Percentiles rank a stretch among this genome's conserved stretches.
Conservation (phyloP, 352 stramenopile species). For the Phytophthora pluvialis region DNA sequence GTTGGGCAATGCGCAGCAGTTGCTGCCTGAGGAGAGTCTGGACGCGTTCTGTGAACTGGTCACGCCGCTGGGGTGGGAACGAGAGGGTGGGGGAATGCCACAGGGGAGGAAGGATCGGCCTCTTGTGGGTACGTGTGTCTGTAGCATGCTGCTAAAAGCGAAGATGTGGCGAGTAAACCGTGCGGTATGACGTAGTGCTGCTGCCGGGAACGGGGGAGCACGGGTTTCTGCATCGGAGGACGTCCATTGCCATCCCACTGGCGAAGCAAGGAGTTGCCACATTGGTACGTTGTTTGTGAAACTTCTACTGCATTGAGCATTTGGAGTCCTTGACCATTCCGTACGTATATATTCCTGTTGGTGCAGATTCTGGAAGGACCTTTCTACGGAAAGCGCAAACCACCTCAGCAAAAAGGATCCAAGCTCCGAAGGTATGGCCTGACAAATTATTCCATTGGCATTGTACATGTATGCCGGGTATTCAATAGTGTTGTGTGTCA, state of each 20-base stretch:
- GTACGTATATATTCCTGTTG: background rate
- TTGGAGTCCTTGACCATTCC: slow-evolving; percentile 9
- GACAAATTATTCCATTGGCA: background rate
- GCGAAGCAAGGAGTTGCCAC: slow-evolving; percentile 66
- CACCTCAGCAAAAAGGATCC: slow-evolving; percentile 70
- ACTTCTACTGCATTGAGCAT: background rate
- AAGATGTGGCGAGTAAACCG: slow-evolving; percentile 13
- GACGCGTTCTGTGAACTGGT: slow-evolving; percentile 75
- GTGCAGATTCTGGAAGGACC: slow-evolving; percentile 77
- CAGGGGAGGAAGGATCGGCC: slow-evolving; percentile 33
- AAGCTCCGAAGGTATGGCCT: slow-evolving; percentile 63
- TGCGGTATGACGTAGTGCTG: slow-evolving; percentile 47
- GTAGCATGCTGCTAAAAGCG: background rate
- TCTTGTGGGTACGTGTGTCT: slow-evolving; percentile 47
- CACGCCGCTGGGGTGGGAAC: slow-evolving; percentile 64
- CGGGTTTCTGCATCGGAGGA: slow-evolving; percentile 74
- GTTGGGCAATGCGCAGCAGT: slow-evolving; percentile 56
- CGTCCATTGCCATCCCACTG: slow-evolving; percentile 68
- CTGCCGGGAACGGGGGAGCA: slow-evolving; percentile 80
- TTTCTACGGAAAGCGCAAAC: slow-evolving; percentile 79
- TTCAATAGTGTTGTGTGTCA: background rate
- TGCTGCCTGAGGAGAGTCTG: slow-evolving; percentile 63
- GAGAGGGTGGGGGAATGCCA: slow-evolving; percentile 15
- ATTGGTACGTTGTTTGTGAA: slow-evolving; percentile 42
- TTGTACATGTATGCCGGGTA: background rate